Evolutionary conservation across 352 stramenopile species (phyloP).

Genomic region (Globisporangium viniferum): DNA sequence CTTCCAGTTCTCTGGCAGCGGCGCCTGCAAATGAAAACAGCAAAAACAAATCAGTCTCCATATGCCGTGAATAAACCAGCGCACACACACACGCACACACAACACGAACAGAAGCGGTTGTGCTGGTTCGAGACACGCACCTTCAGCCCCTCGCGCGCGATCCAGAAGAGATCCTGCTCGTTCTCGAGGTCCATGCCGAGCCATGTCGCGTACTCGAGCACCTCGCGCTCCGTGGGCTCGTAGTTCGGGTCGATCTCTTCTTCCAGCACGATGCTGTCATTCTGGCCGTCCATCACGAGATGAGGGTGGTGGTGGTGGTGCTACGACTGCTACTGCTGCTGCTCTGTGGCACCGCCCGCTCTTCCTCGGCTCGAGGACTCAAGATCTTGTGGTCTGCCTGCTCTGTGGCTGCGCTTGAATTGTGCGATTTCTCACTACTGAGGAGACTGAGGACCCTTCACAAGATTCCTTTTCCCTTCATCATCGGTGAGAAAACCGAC

Average conservation of each 20-base stretch:
- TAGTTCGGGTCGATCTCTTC: conserved; percentile 96
- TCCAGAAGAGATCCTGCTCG: conserved; percentile 93
- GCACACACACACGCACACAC: no score
- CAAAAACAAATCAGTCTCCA: not conserved
- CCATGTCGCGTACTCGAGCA: conserved; percentile 94
- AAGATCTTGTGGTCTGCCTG: not conserved
- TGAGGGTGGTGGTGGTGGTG: not conserved
- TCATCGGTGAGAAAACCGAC: not conserved
- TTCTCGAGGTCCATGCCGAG: conserved; percentile 93
- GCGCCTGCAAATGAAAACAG: conserved; percentile 39
- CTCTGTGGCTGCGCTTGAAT: not conserved
- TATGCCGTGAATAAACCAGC: not conserved
- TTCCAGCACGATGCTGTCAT: conserved; percentile 89
- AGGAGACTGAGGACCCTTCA: not conserved
- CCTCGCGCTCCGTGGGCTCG: conserved; percentile 88
- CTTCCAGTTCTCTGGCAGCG: conserved; percentile 94
- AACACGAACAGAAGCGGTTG: no score
- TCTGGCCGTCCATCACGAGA: conserved; percentile 41
- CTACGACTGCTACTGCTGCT: not conserved
- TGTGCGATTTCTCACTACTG: not conserved
- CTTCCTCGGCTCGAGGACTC: not conserved
- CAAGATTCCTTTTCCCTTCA: not conserved
- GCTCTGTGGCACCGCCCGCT: not conserved
- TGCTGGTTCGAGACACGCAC: no score
- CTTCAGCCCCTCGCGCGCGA: conserved; percentile 92